phyloP scores from a whole-genome alignment of 208 protist genomes.

The Trypanosoma theileri region DNA sequence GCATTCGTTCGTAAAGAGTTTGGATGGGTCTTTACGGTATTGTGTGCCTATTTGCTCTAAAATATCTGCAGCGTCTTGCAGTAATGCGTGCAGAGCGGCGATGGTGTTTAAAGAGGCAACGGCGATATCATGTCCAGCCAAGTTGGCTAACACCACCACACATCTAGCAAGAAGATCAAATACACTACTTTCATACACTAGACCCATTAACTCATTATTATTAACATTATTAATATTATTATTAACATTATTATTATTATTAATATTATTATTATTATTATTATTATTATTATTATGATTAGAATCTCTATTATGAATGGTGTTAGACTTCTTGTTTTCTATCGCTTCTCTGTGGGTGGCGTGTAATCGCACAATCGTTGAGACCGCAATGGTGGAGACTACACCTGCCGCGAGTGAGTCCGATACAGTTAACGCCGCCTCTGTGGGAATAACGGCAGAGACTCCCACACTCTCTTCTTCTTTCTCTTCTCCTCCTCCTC shows the following conservation, averaged over 20 bases:
- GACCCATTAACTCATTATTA: background rate
- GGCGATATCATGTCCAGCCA: conserved; percentile 49
- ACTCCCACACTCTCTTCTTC: conserved; percentile 5
- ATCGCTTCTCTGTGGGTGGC: conserved; percentile 28
- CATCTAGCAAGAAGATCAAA: conserved; percentile 60
- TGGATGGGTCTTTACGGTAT: background rate
- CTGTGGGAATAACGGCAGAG: conserved; percentile 44
- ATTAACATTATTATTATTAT: background rate
- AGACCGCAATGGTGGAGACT: conserved; percentile 59
- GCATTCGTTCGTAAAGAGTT: background rate
- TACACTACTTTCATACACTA: conserved; percentile 37
- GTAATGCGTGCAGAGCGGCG: conserved; percentile 59
- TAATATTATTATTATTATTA: background rate
- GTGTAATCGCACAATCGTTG: conserved; percentile 64
- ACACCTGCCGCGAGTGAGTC: conserved; percentile 49
- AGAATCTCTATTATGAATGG: background rate
- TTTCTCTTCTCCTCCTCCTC: background rate
- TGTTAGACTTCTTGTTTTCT: no score
- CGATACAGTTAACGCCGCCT: conserved; percentile 51
- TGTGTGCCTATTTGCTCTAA: conserved; percentile 26
- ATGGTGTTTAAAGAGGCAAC: conserved; percentile 66
- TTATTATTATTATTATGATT: background rate
- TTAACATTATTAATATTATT: background rate
- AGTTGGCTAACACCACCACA: conserved; percentile 44
- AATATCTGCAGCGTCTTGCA: conserved; percentile 40